These are phyloP conservation scores for Elymus sibiricus DNA, from an alignment of 176 grass and related monocot genomes.

Conservation along the genomic window DNA sequence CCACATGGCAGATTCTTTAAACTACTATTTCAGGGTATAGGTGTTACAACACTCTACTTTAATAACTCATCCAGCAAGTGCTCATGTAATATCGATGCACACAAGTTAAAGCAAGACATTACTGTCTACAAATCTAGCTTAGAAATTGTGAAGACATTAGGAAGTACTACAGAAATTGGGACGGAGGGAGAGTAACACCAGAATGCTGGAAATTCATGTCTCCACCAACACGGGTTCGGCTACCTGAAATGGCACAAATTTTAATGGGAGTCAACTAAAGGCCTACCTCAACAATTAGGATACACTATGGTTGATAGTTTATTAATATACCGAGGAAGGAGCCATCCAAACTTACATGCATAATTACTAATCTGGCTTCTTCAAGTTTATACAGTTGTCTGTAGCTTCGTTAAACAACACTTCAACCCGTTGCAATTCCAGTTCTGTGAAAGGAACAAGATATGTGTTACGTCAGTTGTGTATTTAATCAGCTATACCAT, in stretches of 20 bases:
- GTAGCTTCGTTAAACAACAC: constrained; percentile 82
- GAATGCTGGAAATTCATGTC: not conserved
- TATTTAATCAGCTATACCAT: not conserved
- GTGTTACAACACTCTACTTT: not conserved
- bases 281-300: not conserved
- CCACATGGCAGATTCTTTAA: not conserved
- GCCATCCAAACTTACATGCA: constrained; percentile 28
- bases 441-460: constrained; percentile 43
- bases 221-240: not conserved
- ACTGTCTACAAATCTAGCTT: not conserved
- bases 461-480: not conserved
- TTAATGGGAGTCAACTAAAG: not conserved
- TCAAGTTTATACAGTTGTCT: constrained; percentile 91
- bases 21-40: not conserved
- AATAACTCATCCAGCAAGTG: not conserved
- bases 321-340: not conserved
- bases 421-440: constrained; percentile 73
- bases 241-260: constrained; percentile 27
- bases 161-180: not conserved
- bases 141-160: not conserved
- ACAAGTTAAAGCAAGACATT: not conserved
- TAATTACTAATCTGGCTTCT: constrained; percentile 56
- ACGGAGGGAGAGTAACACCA: not conserved
- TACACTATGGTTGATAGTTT: not conserved
- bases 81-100: not conserved